Percentiles rank a stretch among this genome's conserved stretches.
Conservation (phyloP, 768 basidiomycete genomes). For the Clavulina sp. region DNA sequence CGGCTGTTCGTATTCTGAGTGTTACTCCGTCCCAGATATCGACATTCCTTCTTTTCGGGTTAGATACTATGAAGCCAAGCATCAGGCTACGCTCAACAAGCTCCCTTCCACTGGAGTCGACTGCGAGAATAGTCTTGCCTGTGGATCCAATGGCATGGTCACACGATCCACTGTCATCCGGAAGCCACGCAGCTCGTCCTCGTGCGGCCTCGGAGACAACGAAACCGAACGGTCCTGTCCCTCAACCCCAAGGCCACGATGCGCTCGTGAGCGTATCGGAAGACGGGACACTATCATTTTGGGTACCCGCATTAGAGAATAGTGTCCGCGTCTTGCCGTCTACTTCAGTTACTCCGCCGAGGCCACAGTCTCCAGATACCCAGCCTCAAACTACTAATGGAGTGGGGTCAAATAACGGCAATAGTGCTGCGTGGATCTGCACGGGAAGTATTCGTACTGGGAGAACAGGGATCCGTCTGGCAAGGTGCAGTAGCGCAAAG, state of each 20-base stretch:
- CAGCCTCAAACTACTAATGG: not conserved
- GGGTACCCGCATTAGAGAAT: conserved; percentile 39
- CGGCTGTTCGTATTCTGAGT: conserved; percentile 5
- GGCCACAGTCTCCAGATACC: not conserved
- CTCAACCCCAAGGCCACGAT: conserved; percentile 33
- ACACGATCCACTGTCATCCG: conserved; percentile 1
- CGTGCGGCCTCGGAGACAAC: not conserved
- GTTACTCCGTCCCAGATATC: not conserved
- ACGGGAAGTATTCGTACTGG: conserved; percentile 63
- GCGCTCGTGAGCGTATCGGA: conserved; percentile 62
- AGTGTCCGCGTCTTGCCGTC: conserved; percentile 1
- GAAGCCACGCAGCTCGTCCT: not conserved
- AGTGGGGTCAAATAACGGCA: conserved; percentile 3
- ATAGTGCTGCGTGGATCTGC: conserved; percentile 33
- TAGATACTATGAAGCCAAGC: conserved; percentile 14
- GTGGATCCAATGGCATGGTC: conserved; percentile 86
- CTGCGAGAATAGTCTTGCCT: conserved; percentile 40
- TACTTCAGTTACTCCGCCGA: too few species aligned
- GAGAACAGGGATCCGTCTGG: conserved; percentile 43
- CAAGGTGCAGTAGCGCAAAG: conserved; percentile 76
- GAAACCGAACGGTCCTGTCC: not conserved
- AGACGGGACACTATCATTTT: conserved; percentile 71
- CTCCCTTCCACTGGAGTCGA: conserved; percentile 33
- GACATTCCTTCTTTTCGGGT: not conserved
- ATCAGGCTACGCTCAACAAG: conserved; percentile 33